phyloP scores from a whole-genome alignment of 495 filamentous ascomycete genomes.

The Penicillium longicatenatum region DNA sequence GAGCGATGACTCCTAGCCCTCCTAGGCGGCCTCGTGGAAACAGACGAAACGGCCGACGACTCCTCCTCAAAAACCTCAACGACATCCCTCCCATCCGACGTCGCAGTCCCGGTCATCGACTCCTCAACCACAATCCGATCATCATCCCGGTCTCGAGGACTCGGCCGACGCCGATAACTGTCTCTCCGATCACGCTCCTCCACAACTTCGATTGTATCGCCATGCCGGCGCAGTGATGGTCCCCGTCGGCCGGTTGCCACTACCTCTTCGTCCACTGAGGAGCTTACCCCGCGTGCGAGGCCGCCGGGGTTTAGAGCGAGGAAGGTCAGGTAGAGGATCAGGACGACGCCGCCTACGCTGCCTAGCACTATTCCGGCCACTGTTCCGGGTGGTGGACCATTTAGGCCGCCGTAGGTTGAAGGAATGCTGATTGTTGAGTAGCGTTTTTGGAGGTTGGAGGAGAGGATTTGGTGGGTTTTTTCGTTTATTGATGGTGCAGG shows the following conservation, averaged over 20 bases:
- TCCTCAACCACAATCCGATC: conserved; percentile 32
- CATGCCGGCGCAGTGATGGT: conserved; percentile 13
- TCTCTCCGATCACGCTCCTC: conserved; percentile 26
- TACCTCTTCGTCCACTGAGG: conserved; percentile 32
- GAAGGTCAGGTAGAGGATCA: conserved; percentile 76
- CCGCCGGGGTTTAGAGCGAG: conserved; percentile 57
- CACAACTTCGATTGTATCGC: conserved; percentile 27
- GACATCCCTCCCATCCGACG: conserved; percentile 21
- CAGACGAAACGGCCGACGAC: conserved; percentile 20
- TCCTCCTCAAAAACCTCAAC: conserved; percentile 39
- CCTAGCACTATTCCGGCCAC: conserved; percentile 87
- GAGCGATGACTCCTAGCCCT: conserved; percentile 27
- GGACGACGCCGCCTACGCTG: conserved; percentile 76
- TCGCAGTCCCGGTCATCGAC: conserved; percentile 26
- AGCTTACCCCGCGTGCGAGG: conserved; percentile 22
- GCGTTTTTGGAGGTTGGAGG: conserved; percentile 24
- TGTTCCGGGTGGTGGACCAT: conserved; percentile 66
- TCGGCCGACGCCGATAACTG: conserved; percentile 26
- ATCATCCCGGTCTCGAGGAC: conserved; percentile 24
- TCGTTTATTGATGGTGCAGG: conserved; percentile 2
- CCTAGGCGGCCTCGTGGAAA: conserved; percentile 20
- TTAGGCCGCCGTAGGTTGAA: conserved; percentile 63
- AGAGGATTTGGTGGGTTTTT: conserved; percentile 9
- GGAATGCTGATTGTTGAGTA: conserved; percentile 59
- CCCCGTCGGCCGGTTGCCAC: conserved; percentile 28